Evolutionary conservation across 2,329 filamentous ascomycete genomes (phyloP).

Genomic region (Cytospora schulzeri): DNA sequence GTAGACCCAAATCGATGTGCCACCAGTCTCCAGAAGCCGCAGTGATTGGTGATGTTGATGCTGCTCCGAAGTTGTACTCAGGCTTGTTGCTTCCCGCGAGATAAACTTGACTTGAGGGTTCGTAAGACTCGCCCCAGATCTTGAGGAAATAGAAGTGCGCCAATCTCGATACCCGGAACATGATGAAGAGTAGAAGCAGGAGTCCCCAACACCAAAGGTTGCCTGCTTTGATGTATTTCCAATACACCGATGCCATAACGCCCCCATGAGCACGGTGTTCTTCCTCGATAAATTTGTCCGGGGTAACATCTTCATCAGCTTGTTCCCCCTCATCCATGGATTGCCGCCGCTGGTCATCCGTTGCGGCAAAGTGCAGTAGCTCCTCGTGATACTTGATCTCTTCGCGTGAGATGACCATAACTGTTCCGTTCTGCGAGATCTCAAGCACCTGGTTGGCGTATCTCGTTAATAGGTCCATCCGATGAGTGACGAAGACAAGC

Average conservation of each 20-base stretch:
- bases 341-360: slow-evolving; percentile 42
- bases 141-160: slow-evolving; percentile 81
- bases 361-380: slow-evolving; percentile 40
- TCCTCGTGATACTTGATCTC: slow-evolving; percentile 43
- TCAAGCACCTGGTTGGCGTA: slow-evolving; percentile 75
- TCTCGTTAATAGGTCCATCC: slow-evolving; percentile 75
- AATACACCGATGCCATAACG: slow-evolving; percentile 76
- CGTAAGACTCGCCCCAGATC: slow-evolving; percentile 80
- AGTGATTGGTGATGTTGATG: not conserved
- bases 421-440: slow-evolving; percentile 52
- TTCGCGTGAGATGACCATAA: slow-evolving; percentile 28
- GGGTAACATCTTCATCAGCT: slow-evolving; percentile 38
- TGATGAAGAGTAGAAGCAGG: slow-evolving; percentile 62
- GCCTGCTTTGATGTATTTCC: slow-evolving; percentile 82
- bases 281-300: slow-evolving; percentile 74
- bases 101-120: slow-evolving; percentile 32
- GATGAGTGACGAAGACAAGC: slow-evolving; percentile 78
- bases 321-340: slow-evolving; percentile 29
- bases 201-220: slow-evolving; percentile 72
- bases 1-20: slow-evolving; percentile 50
- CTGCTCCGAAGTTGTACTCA: slow-evolving; percentile 10
- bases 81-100: slow-evolving; percentile 16
- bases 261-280: slow-evolving; percentile 74
- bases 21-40: slow-evolving; percentile 31
- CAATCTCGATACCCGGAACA: slow-evolving; percentile 67